A percentile compares a stretch with the other conserved stretches of the same genome.
Conservation (phyloP, 148 eudicot species). For the Camellia granthamiana region DNA sequence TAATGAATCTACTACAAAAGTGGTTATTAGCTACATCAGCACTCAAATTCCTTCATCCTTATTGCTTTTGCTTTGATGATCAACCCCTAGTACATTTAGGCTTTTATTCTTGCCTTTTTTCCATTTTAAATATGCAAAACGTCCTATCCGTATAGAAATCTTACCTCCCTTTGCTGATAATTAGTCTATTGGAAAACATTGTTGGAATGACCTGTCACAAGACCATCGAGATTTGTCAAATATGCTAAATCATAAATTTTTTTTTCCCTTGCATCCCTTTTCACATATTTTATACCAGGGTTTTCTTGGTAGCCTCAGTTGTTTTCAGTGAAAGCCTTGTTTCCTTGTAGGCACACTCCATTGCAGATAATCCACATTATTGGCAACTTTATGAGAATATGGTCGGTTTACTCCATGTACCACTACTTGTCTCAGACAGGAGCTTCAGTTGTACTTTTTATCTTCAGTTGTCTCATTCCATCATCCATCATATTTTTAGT, state of each 20-base stretch:
- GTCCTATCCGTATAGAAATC: too few species aligned
- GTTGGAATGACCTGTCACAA: constrained; percentile 14
- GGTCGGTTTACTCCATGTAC: constrained; percentile 96
- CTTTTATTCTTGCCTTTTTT: too few species aligned
- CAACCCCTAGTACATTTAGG: too few species aligned
- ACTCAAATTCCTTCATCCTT: too few species aligned
- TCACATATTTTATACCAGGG: background rate
- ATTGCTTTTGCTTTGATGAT: too few species aligned
- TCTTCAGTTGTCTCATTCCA: constrained; percentile 87
- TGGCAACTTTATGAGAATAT: constrained; percentile 90
- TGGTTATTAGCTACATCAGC: too few species aligned
- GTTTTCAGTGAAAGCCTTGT: constrained; percentile 13
- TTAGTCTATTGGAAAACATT: background rate
- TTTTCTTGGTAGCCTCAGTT: constrained; percentile 9
- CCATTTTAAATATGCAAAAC: too few species aligned
- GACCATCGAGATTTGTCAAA: background rate
- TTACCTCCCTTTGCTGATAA: too few species aligned
- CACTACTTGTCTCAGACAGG: constrained; percentile 73
- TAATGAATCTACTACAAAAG: too few species aligned
- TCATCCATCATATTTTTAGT: constrained; percentile 65
- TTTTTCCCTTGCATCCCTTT: background rate
- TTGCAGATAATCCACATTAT: constrained; percentile 65
- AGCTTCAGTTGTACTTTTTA: constrained; percentile 82
- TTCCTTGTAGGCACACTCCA: constrained; percentile 68
- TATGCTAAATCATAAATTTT: background rate